Conservation (phyloP, 495 filamentous ascomycete genomes). For the Penicillium coffeae region DNA sequence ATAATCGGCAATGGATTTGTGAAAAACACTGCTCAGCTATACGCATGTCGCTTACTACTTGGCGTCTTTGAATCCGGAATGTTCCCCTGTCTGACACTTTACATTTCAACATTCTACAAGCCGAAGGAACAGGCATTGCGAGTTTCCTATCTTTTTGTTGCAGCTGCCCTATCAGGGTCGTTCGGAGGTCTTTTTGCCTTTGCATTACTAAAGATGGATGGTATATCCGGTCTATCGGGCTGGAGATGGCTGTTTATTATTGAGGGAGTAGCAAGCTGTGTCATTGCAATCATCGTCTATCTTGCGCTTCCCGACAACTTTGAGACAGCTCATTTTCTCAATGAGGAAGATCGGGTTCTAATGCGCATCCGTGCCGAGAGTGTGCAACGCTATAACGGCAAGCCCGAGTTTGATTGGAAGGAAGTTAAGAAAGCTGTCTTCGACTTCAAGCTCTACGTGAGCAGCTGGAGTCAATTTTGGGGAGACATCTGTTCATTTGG, state of each 20-base stretch:
- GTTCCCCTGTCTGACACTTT: conserved; percentile 1
- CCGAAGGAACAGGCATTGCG: neutral
- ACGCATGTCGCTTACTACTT: neutral
- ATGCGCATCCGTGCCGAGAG: conserved; percentile 46
- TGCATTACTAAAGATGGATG: conserved; percentile 30
- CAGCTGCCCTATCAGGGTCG: neutral
- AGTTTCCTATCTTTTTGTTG: neutral
- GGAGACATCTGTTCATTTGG: conserved; percentile 56
- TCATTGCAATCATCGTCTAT: conserved; percentile 47
- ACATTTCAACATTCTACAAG: neutral
- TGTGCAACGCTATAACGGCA: conserved; percentile 41
- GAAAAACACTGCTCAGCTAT: neutral
- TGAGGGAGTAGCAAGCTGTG: conserved; percentile 49
- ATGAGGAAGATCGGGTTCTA: conserved; percentile 46
- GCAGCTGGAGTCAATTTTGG: conserved; percentile 48
- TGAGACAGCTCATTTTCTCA: conserved; percentile 49
- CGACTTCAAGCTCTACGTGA: conserved; percentile 40
- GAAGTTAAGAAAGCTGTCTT: conserved; percentile 44
- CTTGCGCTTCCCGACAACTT: conserved; percentile 58
- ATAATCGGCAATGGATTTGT: neutral
- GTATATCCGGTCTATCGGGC: conserved; percentile 25
- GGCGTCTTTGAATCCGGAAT: neutral
- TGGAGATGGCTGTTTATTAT: conserved; percentile 53
- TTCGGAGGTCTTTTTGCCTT: conserved; percentile 26
- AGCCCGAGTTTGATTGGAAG: conserved; percentile 48